Evolutionary conservation across 2,329 filamentous ascomycete species (phyloP), one percentile per base, ranked within the genome.

Genomic region (Epicoccum nigrum): DNA sequence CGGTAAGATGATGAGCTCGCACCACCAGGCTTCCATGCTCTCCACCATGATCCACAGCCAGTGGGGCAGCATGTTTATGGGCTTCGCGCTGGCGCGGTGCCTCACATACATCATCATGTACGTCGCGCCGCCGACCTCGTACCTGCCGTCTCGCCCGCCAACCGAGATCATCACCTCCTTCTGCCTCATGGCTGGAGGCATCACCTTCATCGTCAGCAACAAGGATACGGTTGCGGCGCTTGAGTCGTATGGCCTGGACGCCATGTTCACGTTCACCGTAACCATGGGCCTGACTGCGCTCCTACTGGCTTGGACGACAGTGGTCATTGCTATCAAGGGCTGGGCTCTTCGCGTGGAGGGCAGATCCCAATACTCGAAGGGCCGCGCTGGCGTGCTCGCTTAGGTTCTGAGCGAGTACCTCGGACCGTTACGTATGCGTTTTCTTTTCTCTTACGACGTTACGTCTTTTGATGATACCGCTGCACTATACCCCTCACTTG

Each of bases 1-100:
- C 1, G 94, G 94, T 27, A 84, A 92, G 70, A 94, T 96, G 89
- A 97, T 97, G 93, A 88, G 88, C 67, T 91, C 89, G 20, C 93
- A 97, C 73, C 90, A 93, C 52, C 92, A 96, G 71, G 72, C 79
- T 21, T 89, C 86, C 53, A 90, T 91, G 87, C 82, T 92, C 38
- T 93, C 91, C 8, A 90, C 86, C 60, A 96, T 94, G 90, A 83
- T 97, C 40, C 93, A 97, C 76, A 87, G 87, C 68, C 92, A 97
- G 74, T 97, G 93, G 93, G 93, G 93, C 20, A 86, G 86, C 65
- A 81, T 97, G 60, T 82, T 97, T 45, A 82, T 90, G 38, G 91
- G 87, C 20, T 92, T 91, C 46, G 87, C 92, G 0, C 80, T 95
- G 51, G 86, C 91, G 19, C 85, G 93, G 38, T 86, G 81, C 1